Evolutionary conservation across 1,284 basidiomycete species (phyloP), one percentile per base, ranked within the genome.

Genomic region (Laetiporus sulphureus): DNA sequence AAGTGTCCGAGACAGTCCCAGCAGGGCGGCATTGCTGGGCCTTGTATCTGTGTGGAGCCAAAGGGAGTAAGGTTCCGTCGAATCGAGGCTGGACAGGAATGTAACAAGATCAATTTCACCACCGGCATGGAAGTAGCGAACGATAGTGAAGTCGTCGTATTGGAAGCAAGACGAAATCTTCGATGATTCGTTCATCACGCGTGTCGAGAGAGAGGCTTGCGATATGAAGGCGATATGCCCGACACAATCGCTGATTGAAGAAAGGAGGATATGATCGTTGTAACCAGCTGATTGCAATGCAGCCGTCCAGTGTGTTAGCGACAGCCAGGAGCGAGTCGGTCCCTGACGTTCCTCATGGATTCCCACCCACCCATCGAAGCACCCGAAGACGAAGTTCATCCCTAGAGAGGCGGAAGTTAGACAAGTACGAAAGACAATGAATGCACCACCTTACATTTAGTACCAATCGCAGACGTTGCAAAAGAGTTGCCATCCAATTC

Each of bases 371-470:
- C 52, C 51, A 8, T 22, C 23, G 27, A 52, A 53, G 22, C 38
- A 35, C 10, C 51, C 51, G 21, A 53, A 53, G 6, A 53, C 38
- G 20, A 35, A 51, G 29, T 53, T 45, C 21, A 47, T 41, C 49
- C 49, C 45, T 47, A 34, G 23, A n/a, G 4, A 15, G n/a, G 24
- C 30, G 12, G 12, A 19, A 22, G 19, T 38, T n/a, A 25, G n/a
- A 11, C 16, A 40, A 5, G 16, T 7, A 18, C 13, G 15, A 16
- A 20, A 36, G 29, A 27, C 32, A 16, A 10, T 33, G 7, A 12
- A 33, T n/a, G n/a, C n/a, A n/a, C n/a, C n/a, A n/a, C n/a, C 45
- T 40, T 37, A 46, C 47, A 49, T 20, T 24, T 38, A 12, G 40
- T 44, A 6, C 45, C 45, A 23, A 16, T 20, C 12, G 33, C 45